phyloP scores from a whole-genome alignment of 1,284 basidiomycete species.

The Fomitopsis schrenkii region DNA sequence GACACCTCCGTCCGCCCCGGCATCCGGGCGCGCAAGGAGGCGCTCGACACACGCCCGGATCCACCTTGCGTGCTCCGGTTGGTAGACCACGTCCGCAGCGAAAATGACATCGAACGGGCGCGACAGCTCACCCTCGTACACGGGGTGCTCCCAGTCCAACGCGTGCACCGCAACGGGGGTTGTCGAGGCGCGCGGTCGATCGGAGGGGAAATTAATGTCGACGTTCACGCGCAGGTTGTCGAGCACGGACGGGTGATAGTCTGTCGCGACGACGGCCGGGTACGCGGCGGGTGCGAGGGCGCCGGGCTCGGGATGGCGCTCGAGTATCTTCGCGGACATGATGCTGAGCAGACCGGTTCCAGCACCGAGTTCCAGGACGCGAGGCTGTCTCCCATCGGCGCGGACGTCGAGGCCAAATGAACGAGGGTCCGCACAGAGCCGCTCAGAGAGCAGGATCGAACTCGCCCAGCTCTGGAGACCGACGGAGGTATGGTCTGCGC shows the following conservation, averaged over 20 bases:
- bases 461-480: conserved; percentile 89
- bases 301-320: not conserved
- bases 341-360: conserved; percentile 85
- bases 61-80: conserved; percentile 62
- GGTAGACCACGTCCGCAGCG: conserved; percentile 49
- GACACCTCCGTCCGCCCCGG: conserved; percentile 32
- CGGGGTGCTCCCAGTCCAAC: conserved; percentile 65
- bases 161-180: conserved; percentile 36
- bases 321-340: conserved; percentile 57
- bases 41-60: conserved; percentile 52
- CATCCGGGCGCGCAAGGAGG: conserved; percentile 40
- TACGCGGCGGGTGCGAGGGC: not conserved
- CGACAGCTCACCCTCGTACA: conserved; percentile 40
- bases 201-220: conserved; percentile 45
- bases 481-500: conserved; percentile 74
- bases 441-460: conserved; percentile 72
- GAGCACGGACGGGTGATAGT: conserved; percentile 78
- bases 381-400: conserved; percentile 15
- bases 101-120: conserved; percentile 58
- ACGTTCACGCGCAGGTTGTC: conserved; percentile 69
- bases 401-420: conserved; percentile 36
- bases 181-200: conserved; percentile 7
- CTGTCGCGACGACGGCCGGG: conserved; percentile 61
- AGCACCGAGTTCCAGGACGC: conserved; percentile 82
- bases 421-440: conserved; percentile 55